Evolutionary conservation across 1,139 yeast species (phyloP).

Genomic region (Suhomyces taliae): DNA sequence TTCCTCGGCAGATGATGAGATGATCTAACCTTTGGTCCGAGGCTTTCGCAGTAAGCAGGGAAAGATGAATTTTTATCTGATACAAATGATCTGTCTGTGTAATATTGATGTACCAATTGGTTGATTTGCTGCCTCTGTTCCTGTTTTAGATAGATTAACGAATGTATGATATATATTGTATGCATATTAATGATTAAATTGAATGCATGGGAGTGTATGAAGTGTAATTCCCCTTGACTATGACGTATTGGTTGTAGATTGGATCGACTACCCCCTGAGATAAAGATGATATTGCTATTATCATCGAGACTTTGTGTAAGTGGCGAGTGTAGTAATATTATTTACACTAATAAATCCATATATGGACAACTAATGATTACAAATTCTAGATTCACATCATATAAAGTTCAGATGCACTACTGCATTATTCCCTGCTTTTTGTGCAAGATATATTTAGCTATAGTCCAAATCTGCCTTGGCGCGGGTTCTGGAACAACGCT

Average conservation of each 20-base stretch:
- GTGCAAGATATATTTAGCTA: neutral
- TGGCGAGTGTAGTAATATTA: neutral
- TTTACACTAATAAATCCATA: neutral
- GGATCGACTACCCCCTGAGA: neutral
- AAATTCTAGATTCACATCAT: neutral
- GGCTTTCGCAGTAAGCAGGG: too few relatives aligned
- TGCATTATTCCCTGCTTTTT: neutral
- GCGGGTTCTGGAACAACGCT: conserved; percentile 1
- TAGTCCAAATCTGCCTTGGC: conserved; percentile 1
- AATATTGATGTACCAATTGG: too few relatives aligned
- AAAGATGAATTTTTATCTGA: too few relatives aligned
- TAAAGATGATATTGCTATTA: neutral
- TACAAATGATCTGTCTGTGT: too few relatives aligned
- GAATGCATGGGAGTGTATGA: neutral
- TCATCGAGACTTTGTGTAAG: neutral
- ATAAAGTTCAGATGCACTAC: neutral
- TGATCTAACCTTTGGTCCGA: too few relatives aligned
- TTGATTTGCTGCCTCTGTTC: neutral
- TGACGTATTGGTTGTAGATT: neutral
- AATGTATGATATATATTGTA: neutral
- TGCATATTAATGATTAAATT: too few relatives aligned
- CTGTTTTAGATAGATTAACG: neutral
- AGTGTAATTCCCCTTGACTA: neutral
- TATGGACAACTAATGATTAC: neutral
- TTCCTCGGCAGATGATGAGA: too few relatives aligned